A percentile compares a stretch with the other conserved stretches of the same genome.
These are phyloP conservation scores for Selaginella tamariscina DNA, from an alignment of 75 land plant genomes.

Conservation along the genomic window DNA sequence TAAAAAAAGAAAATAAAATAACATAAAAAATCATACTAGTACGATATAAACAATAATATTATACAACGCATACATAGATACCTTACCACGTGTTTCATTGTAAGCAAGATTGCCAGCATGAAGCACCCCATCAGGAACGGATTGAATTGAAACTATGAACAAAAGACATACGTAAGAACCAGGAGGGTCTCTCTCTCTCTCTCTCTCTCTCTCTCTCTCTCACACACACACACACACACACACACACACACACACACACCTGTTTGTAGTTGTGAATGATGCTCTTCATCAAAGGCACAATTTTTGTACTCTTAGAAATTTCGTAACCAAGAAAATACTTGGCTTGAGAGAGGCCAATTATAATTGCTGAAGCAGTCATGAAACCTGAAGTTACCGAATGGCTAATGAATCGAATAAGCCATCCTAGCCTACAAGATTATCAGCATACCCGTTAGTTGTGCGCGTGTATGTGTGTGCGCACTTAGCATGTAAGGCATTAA, in stretches of 20 bases:
- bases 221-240: no score
- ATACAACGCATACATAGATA: no score
- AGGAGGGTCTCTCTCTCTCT: not conserved
- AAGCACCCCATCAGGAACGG: slow-evolving; percentile 86
- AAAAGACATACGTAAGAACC: slow-evolving; percentile 5
- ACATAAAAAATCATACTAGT: not conserved
- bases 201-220: no score
- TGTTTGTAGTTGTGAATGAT: slow-evolving; percentile 46
- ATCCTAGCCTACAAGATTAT: slow-evolving; percentile 57
- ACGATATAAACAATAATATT: not conserved
- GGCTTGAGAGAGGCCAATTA: slow-evolving; percentile 80
- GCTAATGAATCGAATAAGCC: slow-evolving; percentile 94
- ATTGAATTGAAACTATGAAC: slow-evolving; percentile 70
- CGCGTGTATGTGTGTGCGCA: no score
- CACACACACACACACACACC: slow-evolving; percentile 9
- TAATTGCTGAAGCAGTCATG: slow-evolving; percentile 87
- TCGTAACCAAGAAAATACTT: slow-evolving; percentile 84
- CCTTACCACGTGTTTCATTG: slow-evolving; percentile 91
- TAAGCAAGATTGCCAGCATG: slow-evolving; percentile 52
- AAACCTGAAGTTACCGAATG: slow-evolving; percentile 96
- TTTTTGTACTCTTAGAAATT: slow-evolving; percentile 50
- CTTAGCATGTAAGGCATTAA: not conserved
- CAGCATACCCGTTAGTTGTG: no score
- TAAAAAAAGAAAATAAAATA: not conserved
- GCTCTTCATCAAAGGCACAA: slow-evolving; percentile 65